Evolutionary conservation across 805 yeast species (phyloP).

Genomic region (Kodamaea hsintzibuensis): DNA sequence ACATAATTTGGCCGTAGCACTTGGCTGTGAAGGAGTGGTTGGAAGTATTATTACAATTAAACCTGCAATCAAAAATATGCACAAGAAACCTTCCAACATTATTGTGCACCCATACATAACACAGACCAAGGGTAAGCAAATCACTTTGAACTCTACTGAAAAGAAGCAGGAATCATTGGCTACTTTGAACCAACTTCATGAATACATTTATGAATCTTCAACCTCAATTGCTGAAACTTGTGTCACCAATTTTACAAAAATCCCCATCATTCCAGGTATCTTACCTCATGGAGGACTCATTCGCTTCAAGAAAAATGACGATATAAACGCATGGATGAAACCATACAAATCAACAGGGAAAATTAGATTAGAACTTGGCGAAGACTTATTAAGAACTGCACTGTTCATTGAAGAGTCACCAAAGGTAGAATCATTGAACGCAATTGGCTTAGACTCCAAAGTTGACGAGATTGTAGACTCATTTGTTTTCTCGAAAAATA

Average conservation of each 20-base stretch:
- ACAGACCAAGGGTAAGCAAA: conserved; percentile 34
- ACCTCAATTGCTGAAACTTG: conserved; percentile 30
- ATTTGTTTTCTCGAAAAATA: conserved; percentile 42
- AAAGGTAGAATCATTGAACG: conserved; percentile 13
- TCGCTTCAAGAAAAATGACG: conserved; percentile 49
- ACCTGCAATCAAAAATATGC: conserved; percentile 38
- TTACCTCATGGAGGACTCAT: conserved; percentile 64
- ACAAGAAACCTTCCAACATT: conserved; percentile 40
- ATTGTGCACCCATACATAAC: conserved; percentile 57
- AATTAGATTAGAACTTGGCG: conserved; percentile 49
- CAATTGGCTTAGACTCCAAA: conserved; percentile 59
- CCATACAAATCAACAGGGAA: conserved; percentile 32
- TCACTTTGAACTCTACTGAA: conserved; percentile 28
- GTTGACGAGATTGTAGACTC: conserved; percentile 41
- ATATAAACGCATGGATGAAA: conserved; percentile 42
- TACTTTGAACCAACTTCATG: conserved; percentile 20
- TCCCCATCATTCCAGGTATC: conserved; percentile 49
- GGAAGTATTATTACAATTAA: conserved; percentile 60
- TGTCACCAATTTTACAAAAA: conserved; percentile 50
- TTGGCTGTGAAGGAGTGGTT: conserved; percentile 48
- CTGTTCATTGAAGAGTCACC: conserved; percentile 32
- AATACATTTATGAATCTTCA: conserved; percentile 16
- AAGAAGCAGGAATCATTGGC: conserved; percentile 28
- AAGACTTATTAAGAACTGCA: conserved; percentile 45
- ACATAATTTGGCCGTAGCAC: conserved; percentile 51